Evolutionary conservation across 2,329 filamentous ascomycete species (phyloP), one percentile per base, ranked within the genome.

Genomic region (Trichophyton schoenleinii): DNA sequence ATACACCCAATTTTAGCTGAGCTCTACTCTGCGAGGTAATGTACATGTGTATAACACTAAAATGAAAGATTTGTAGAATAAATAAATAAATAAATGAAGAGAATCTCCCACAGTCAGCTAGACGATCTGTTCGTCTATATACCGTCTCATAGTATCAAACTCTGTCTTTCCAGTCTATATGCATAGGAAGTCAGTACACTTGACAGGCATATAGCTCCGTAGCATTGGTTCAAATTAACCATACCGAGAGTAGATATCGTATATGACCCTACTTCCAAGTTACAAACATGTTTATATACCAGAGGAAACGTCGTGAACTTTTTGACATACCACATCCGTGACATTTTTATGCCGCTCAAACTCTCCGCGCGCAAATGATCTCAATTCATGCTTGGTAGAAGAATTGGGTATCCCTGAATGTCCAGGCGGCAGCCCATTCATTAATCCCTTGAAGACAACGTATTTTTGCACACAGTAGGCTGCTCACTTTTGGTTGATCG

Each of bases 101-200:
- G n/a, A 13, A 9, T 2, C 9, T 8, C 34, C 9, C 11, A n/a
- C 1, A 22, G 15, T 25, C 6, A 41, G 25, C 60, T 61, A 64
- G 20, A 55, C 34, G 25, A 71, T 69, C 64, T 77, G 71, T 65
- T 78, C 75, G 60, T 78, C 75, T 31, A 79, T 74, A 67, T 78
- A 78, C 44, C 76, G 70, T 60, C 68, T 73, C 75, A 78, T 77
- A 3, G 70, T 74, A 60, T 78, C 74, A 57, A 77, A 78, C 63
- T 79, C 77, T 1, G 75, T 66, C 63, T 78, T 78, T 2, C 76
- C 77, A 15, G 75, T 77, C 71, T 76, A 48, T 25, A 34, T 28
- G 11, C 9, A 20, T 7, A 28, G 38, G 18, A 36, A 20, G n/a
- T 58, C 41, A 58, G 34, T 36, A 42, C 6, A 25, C 4, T n/a